A percentile compares a stretch with the other conserved stretches of the same genome.
Evolutionary conservation across 257 asterid species (phyloP).

Genomic region (Solanum okadae): DNA sequence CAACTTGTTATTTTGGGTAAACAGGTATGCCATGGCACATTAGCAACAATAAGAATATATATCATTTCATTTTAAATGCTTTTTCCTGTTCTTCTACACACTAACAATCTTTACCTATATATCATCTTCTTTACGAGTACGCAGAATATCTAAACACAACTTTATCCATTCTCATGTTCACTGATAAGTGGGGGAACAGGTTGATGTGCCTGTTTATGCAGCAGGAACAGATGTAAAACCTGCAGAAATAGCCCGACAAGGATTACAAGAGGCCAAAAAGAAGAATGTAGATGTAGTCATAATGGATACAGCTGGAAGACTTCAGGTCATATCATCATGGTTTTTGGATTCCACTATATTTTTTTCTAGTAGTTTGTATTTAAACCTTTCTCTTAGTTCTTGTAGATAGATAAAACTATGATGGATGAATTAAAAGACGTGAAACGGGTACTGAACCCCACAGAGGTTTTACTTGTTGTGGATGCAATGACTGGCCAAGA

Average conservation of each 20-base stretch:
- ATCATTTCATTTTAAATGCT: not conserved
- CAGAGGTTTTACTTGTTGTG: slow-evolving; percentile 93
- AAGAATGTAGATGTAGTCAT: slow-evolving; percentile 84
- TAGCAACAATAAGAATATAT: not conserved
- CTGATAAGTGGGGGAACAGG: slow-evolving; percentile 46
- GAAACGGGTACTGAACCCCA: slow-evolving; percentile 69
- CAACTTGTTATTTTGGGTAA: slow-evolving; percentile 85
- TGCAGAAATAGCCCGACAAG: slow-evolving; percentile 88
- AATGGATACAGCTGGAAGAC: slow-evolving; percentile 99
- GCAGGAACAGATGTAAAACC: slow-evolving; percentile 85
- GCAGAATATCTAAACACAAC: not conserved
- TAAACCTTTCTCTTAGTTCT: not conserved
- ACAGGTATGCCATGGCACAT: slow-evolving; percentile 12
- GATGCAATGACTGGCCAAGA: slow-evolving; percentile 99
- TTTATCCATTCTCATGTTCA: slow-evolving; percentile 11
- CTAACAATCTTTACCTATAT: not conserved
- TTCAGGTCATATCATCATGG: slow-evolving; percentile 53
- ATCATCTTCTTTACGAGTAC: not conserved
- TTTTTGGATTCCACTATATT: slow-evolving; percentile 4
- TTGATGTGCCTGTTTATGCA: slow-evolving; percentile 88
- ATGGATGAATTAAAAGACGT: slow-evolving; percentile 97
- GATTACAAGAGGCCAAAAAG: slow-evolving; percentile 76
- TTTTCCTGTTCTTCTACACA: not conserved
- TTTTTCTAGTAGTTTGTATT: not conserved
- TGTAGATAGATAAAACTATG: slow-evolving; percentile 83